phyloP scores from a whole-genome alignment of 495 filamentous ascomycete genomes.

The Penicillium soppii region DNA sequence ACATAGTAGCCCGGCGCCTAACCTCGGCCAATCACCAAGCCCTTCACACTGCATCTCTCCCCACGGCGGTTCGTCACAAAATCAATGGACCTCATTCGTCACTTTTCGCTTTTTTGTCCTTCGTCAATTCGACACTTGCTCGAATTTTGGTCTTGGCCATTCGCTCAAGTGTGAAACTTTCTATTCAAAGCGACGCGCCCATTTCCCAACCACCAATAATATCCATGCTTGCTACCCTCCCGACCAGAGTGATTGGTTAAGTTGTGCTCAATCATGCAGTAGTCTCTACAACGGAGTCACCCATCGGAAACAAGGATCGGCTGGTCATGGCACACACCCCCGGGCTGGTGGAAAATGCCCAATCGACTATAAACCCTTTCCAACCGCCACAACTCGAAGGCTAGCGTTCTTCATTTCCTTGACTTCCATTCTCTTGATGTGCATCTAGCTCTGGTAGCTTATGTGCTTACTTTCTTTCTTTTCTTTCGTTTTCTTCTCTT shows the following conservation, averaged over 20 bases:
- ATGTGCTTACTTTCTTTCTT: constrained; percentile 8
- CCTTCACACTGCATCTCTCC: constrained; percentile 6
- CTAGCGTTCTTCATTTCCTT: constrained; percentile 28
- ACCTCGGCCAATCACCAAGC: not conserved
- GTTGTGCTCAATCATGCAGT: constrained; percentile 40
- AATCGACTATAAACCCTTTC: constrained; percentile 24
- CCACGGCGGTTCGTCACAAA: constrained; percentile 1
- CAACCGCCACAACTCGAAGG: constrained; percentile 11
- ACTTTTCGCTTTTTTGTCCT: not conserved
- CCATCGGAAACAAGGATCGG: constrained; percentile 15
- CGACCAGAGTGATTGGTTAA: constrained; percentile 15
- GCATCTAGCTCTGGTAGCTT: constrained; percentile 10
- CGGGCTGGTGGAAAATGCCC: constrained; percentile 12
- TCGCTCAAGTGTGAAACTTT: constrained; percentile 1
- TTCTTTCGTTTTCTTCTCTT: constrained; percentile 20
- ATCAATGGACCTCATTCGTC: constrained; percentile 4
- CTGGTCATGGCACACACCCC: constrained; percentile 12
- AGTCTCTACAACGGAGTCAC: constrained; percentile 31
- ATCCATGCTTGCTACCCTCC: not conserved
- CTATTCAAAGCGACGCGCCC: constrained; percentile 25
- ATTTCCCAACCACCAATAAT: constrained; percentile 17
- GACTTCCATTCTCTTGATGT: constrained; percentile 1
- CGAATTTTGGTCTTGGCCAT: constrained; percentile 1
- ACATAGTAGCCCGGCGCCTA: constrained; percentile 10
- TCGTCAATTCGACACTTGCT: not conserved